phyloP scores from a whole-genome alignment of 371 early-diverging fungal species.

The Mortierella sp. region DNA sequence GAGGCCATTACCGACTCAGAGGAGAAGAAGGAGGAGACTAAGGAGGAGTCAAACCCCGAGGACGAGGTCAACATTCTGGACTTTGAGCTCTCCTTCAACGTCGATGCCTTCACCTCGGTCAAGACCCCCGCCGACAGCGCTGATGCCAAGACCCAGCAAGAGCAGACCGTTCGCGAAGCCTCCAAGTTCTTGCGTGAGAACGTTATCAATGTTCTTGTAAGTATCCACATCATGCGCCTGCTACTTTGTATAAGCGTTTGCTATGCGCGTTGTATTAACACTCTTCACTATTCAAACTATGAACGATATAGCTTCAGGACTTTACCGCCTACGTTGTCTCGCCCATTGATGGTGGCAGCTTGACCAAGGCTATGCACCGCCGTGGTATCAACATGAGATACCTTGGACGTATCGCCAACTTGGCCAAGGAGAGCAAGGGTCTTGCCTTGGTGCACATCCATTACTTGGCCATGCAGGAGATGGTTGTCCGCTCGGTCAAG shows the following conservation, averaged over 20 bases:
- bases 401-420: slow-evolving; percentile 80
- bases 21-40: slow-evolving; percentile 38
- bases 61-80: slow-evolving; percentile 71
- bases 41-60: slow-evolving; percentile 57
- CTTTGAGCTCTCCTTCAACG: slow-evolving; percentile 83
- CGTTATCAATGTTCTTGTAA: slow-evolving; percentile 79
- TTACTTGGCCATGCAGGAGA: slow-evolving; percentile 79
- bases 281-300: neutral
- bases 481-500: slow-evolving; percentile 90
- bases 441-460: slow-evolving; percentile 70
- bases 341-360: slow-evolving; percentile 85
- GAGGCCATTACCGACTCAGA: slow-evolving; percentile 14
- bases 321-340: slow-evolving; percentile 79
- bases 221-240: neutral
- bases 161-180: slow-evolving; percentile 78
- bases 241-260: neutral
- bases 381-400: slow-evolving; percentile 98
- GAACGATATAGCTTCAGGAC: slow-evolving; percentile 64
- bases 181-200: slow-evolving; percentile 82
- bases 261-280: neutral
- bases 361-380: slow-evolving; percentile 90
- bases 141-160: slow-evolving; percentile 58
- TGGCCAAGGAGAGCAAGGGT: slow-evolving; percentile 72
- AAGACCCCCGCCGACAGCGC: slow-evolving; percentile 54
- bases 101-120: slow-evolving; percentile 82